These are phyloP conservation scores for Agrostemma githago DNA, from an alignment of 148 eudicot genomes.

Conservation along the genomic window DNA sequence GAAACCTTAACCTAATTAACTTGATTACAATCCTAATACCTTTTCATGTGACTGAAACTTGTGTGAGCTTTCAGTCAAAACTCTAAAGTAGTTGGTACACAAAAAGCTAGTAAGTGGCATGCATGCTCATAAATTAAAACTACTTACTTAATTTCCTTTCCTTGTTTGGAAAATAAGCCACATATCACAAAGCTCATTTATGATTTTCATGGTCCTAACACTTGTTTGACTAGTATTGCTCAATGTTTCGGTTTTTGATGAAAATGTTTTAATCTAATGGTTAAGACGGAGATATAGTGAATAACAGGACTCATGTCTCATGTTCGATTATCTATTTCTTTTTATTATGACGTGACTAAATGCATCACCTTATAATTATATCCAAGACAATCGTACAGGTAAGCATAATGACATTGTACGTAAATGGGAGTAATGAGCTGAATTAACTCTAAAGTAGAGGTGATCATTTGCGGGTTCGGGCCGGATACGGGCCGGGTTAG, in stretches of 20 bases:
- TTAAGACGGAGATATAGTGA: neutral
- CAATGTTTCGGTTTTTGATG: no score
- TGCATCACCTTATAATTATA: no score
- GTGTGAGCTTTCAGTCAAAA: neutral
- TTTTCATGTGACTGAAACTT: slow-evolving; percentile 4
- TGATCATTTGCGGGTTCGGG: no score
- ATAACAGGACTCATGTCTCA: no score
- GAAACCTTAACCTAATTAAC: neutral
- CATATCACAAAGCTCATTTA: neutral
- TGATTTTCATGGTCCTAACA: neutral
- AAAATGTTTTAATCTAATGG: neutral
- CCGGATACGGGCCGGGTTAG: no score
- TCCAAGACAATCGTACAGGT: no score
- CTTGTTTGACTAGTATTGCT: neutral
- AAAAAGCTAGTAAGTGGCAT: neutral
- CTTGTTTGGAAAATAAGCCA: neutral
- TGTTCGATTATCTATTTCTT: no score
- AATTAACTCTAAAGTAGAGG: no score
- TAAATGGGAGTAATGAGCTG: no score
- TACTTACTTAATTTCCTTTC: neutral
- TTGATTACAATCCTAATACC: neutral
- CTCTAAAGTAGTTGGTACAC: neutral
- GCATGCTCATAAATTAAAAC: neutral
- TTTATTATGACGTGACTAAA: no score
- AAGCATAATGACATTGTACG: no score